Conservation (phyloP, 805 yeast species). For the Lachancea quebecensis region DNA sequence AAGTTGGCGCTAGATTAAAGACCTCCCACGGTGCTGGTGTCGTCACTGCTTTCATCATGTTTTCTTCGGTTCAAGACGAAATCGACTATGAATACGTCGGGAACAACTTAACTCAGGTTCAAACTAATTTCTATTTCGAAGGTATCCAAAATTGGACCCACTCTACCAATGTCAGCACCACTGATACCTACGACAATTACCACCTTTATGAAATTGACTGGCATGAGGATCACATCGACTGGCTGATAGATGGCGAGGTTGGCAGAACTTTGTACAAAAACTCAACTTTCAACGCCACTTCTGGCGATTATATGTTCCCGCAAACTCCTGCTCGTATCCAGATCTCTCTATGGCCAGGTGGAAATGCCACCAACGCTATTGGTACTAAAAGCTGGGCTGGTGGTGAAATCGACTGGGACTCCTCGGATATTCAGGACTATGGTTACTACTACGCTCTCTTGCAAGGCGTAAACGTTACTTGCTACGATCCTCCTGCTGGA, state of each 20-base stretch:
- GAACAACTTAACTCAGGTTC: constrained; percentile 54
- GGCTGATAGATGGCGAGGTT: constrained; percentile 65
- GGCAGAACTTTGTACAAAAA: constrained; percentile 59
- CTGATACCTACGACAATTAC: constrained; percentile 56
- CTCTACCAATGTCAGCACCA: constrained; percentile 34
- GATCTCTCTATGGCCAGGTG: constrained; percentile 75
- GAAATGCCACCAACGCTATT: constrained; percentile 42
- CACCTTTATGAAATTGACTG: constrained; percentile 78
- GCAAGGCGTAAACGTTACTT: constrained; percentile 51
- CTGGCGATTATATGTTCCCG: constrained; percentile 50
- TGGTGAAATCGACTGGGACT: constrained; percentile 78
- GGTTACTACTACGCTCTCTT: constrained; percentile 78
- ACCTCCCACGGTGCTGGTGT: constrained; percentile 77
- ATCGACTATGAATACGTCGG: constrained; percentile 87
- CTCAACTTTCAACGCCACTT: constrained; percentile 58
- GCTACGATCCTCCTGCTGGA: constrained; percentile 67
- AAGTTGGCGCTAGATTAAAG: constrained; percentile 59
- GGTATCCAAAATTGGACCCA: constrained; percentile 59
- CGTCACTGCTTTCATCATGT: constrained; percentile 71
- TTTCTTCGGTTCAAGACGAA: constrained; percentile 85
- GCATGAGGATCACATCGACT: constrained; percentile 60
- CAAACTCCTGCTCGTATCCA: constrained; percentile 73
- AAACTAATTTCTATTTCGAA: constrained; percentile 75
- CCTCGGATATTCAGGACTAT: constrained; percentile 59
- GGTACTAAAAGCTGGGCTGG: constrained; percentile 86